These are phyloP conservation scores for Phytophthora uliginosa DNA, from an alignment of 352 stramenopile species.

Conservation along the genomic window DNA sequence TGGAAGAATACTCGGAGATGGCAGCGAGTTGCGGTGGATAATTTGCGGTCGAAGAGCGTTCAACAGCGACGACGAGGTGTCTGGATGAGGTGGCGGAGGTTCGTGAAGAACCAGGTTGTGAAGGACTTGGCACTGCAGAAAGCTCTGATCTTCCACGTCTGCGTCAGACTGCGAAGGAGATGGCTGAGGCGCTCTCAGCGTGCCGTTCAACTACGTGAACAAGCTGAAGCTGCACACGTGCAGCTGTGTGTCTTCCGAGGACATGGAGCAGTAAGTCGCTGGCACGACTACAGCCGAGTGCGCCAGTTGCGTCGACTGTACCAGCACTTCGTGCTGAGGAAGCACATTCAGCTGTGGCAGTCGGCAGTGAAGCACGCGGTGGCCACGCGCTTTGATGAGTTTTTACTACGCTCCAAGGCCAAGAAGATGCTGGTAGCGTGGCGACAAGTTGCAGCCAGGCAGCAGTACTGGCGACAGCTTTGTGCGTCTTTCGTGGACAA, in stretches of 20 bases:
- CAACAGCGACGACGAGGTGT: slow-evolving; percentile 10
- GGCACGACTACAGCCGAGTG: slow-evolving; percentile 27
- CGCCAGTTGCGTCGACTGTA: slow-evolving; percentile 23
- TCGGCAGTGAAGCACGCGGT: slow-evolving; percentile 33
- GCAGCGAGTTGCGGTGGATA: slow-evolving; percentile 25
- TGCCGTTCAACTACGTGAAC: slow-evolving; percentile 9
- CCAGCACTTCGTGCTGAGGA: slow-evolving; percentile 44
- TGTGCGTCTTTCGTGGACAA: slow-evolving; percentile 15
- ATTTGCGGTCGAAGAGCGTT: slow-evolving; percentile 9
- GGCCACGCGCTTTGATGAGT: slow-evolving; percentile 47
- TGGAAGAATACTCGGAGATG: slow-evolving; percentile 19
- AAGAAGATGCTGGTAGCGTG: slow-evolving; percentile 44
- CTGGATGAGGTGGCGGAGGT: slow-evolving; percentile 36
- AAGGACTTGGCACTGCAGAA: slow-evolving; percentile 16
- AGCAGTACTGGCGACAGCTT: slow-evolving; percentile 38
- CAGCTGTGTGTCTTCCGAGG: slow-evolving; percentile 24
- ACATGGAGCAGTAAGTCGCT: slow-evolving; percentile 24
- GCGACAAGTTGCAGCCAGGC: slow-evolving; percentile 27
- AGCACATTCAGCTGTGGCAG: slow-evolving; percentile 51
- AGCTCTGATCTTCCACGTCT: slow-evolving; percentile 26
- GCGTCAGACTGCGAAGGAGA: slow-evolving; percentile 23
- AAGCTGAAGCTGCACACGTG: slow-evolving; percentile 1
- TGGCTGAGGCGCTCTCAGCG: slow-evolving; percentile 31
- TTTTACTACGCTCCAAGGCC: slow-evolving; percentile 23
- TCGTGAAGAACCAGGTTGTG: slow-evolving; percentile 11